Evolutionary conservation across 1,284 basidiomycete species (phyloP), one percentile per base, ranked within the genome.

Genomic region (Cutaneotrichosporon sp.): DNA sequence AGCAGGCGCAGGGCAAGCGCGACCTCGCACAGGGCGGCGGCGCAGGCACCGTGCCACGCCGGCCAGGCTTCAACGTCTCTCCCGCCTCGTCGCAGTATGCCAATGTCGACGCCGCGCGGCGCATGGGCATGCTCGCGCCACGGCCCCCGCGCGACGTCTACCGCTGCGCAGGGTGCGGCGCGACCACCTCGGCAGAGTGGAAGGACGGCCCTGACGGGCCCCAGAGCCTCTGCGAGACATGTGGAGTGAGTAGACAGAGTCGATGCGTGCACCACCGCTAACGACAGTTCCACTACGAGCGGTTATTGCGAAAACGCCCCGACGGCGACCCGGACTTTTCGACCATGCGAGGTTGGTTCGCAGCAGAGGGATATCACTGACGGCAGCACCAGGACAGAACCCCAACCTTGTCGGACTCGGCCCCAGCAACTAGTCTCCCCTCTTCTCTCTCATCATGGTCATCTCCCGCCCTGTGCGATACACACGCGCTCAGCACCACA

Each of bases 171-270:
- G 60, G 63, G 1, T 70, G 68, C 51, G 60, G 64, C 4, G 51
- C 55, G 2, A 51, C 54, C 3, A 54, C 57, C 2, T 57, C 59
- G 4, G 46, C 38, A 2, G 58, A 59, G 41, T 67, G 65, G 68
- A 56, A 55, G 37, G 54, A 50, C 36, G 68, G 68, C n/a, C 68
- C 68, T 1, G 65, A 68, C 49, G 68, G 68, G 0, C 65, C 68
- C 4, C 46, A 52, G 40, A 70, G 65, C 48, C 54, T 70, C 38
- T 70, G 66, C 47, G 56, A 65, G 37, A 47, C 46, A 7, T 70
- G 68, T 46, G 65, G 65, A 2, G 67, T 69, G 51, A 63, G 67
- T 67, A 15, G 26, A 30, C 26, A 30, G 7, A 5, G 12, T 22
- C 3, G 3, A 37, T n/a, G 5, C 15, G 14, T n/a, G 8, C 36